phyloP scores from a whole-genome alignment of 2,329 filamentous ascomycete species.

The Apiospora aurea region DNA sequence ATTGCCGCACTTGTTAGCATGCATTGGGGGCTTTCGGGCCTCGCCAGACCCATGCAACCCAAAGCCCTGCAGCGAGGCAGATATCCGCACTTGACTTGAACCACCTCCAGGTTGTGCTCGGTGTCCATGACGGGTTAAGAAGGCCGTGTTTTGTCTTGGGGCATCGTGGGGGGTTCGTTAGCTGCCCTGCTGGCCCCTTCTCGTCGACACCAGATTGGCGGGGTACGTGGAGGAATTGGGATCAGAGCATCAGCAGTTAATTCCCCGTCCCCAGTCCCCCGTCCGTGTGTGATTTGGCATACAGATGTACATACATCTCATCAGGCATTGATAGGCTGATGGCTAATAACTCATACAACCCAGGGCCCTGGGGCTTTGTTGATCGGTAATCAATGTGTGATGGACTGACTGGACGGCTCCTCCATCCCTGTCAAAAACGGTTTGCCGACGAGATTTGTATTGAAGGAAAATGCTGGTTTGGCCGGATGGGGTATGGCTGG shows the following conservation, averaged over 20 bases:
- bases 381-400: neutral
- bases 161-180: conserved; percentile 11
- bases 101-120: conserved; percentile 2
- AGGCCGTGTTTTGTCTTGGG: conserved; percentile 2
- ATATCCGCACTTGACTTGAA: conserved; percentile 4
- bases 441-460: neutral
- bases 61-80: neutral
- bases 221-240: neutral
- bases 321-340: conserved; percentile 13
- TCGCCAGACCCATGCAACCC: neutral
- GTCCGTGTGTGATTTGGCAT: neutral
- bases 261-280: neutral
- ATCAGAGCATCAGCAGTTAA: conserved; percentile 5
- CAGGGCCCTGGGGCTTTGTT: neutral
- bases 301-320: neutral
- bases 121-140: conserved; percentile 20
- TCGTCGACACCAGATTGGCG: neutral
- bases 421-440: neutral
- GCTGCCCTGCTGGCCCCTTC: neutral
- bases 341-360: neutral
- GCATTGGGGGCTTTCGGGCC: neutral
- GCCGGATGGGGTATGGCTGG: neutral
- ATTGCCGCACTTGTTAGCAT: neutral
- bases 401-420: neutral
- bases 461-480: neutral